phyloP scores from a whole-genome alignment of 768 basidiomycete genomes.

The Lentinula detonsa region DNA sequence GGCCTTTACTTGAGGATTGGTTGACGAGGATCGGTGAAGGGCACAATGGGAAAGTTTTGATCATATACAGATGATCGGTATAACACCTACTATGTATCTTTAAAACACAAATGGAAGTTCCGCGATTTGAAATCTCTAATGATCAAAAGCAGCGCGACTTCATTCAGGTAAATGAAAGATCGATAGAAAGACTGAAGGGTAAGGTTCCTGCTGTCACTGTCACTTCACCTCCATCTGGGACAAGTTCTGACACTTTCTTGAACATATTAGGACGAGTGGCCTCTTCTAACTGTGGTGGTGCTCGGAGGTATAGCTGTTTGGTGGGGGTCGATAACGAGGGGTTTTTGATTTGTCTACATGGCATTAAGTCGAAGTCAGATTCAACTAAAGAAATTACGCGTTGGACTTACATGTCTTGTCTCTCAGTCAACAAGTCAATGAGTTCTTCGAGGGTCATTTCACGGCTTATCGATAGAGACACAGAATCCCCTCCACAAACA shows the following conservation, averaged over 20 bases:
- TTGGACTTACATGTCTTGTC: constrained; percentile 76
- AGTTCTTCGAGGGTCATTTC: constrained; percentile 81
- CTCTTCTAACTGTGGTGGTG: constrained; percentile 85
- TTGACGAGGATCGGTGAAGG: constrained; percentile 55
- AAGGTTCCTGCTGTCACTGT: constrained; percentile 84
- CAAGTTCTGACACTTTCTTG: constrained; percentile 79
- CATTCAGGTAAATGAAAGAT: constrained; percentile 26
- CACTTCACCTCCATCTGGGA: constrained; percentile 71
- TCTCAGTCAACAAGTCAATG: constrained; percentile 83
- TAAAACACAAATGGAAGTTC: too few species aligned
- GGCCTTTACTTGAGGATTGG: constrained; percentile 78
- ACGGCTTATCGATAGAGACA: constrained; percentile 63
- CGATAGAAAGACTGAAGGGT: constrained; percentile 78
- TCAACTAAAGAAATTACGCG: background rate
- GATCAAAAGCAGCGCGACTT: background rate
- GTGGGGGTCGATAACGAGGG: constrained; percentile 81
- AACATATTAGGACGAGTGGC: constrained; percentile 88
- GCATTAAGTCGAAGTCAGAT: constrained; percentile 6
- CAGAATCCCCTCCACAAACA: constrained; percentile 89
- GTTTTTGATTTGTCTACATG: constrained; percentile 86
- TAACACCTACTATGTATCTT: background rate
- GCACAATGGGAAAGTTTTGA: constrained; percentile 61
- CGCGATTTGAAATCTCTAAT: too few species aligned
- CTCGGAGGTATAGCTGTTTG: constrained; percentile 86
- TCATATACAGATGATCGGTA: constrained; percentile 61